Evolutionary conservation across 2,329 filamentous ascomycete genomes (phyloP), one percentile per base, ranked within the genome.

Genomic region (Aspergillus sp.): DNA sequence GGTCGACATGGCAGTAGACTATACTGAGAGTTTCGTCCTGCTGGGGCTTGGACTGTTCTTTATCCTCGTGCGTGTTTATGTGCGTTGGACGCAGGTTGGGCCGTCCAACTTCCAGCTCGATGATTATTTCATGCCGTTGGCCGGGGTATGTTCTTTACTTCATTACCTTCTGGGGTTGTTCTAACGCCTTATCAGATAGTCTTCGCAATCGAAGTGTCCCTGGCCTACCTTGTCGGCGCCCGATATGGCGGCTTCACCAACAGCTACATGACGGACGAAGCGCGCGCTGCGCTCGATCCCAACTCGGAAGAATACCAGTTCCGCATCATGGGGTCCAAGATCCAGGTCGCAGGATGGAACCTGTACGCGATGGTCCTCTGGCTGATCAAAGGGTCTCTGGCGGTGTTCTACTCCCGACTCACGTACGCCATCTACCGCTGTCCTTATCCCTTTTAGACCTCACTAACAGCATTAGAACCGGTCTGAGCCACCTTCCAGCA

Each of bases 121-220:
- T 64, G 84, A 87, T 57, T 85, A 82, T 60, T 64, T 86, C 22
- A 83, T 84, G 68, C 70, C 79, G 41, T n/a, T 82, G 9, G 82
- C 78, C 3, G 75, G 76, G 50, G 80, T 84, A 67, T 62, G 78
- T 61, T 4, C 24, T 24, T 19, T 33, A 17, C 9, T 20, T 50
- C 42, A 40, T 24, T 12, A n/a, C 13, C 34, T 5, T 39, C 15
- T 24, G 1, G 20, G 5, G 8, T 5, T 15, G 8, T 5, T 42
- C 22, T 27, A 11, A 22, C n/a, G 19, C 15, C 19, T 50, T 9
- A 39, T 39, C 27, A 83, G 79, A 50, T 79, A 2, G 68, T 81
- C 24, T 84, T 84, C 51, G 70, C 73, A 1, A 63, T 77, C 3
- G 79, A 85, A 66, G 78, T 80, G 1, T 72, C 72, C 34, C 70